A percentile compares a stretch with the other conserved stretches of the same genome.
phyloP scores from a whole-genome alignment of 2,329 filamentous ascomycete genomes.

The Ceratocystis diversiconidia region DNA sequence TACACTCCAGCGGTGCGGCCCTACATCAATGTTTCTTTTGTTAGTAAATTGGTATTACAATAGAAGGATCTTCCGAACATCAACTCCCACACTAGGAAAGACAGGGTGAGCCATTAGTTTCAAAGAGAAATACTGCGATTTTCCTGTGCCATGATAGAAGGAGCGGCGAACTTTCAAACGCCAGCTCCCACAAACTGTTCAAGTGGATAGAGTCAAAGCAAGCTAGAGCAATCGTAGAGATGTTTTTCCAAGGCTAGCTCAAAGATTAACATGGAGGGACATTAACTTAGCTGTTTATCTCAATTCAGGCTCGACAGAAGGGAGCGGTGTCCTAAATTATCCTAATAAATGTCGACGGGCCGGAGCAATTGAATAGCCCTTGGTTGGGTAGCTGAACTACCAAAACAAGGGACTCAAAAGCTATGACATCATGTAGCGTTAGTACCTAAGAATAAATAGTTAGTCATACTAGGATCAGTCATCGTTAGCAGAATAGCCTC shows the following conservation, averaged over 20 bases:
- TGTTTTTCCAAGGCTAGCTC: background rate
- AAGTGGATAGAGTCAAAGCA: background rate
- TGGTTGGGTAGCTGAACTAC: background rate
- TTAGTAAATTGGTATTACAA: background rate
- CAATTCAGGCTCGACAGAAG: too few relatives aligned
- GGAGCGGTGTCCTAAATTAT: too few relatives aligned
- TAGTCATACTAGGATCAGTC: too few relatives aligned
- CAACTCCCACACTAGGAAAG: background rate
- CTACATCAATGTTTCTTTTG: background rate
- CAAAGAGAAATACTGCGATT: background rate
- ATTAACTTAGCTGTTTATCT: background rate
- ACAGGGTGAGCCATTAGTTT: background rate
- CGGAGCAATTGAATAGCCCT: background rate
- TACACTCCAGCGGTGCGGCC: background rate
- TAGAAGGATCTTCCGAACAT: background rate
- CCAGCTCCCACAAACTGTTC: background rate
- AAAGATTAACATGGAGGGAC: background rate
- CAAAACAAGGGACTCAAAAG: background rate
- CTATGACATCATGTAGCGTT: background rate
- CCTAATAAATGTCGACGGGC: background rate
- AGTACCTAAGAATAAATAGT: background rate
- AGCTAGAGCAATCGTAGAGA: background rate
- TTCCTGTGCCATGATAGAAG: background rate
- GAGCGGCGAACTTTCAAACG: background rate
- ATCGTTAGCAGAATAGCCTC: too few relatives aligned